Percentiles rank a stretch among this genome's conserved stretches.
phyloP scores from a whole-genome alignment of 148 eudicot species.

The Silene conica region DNA sequence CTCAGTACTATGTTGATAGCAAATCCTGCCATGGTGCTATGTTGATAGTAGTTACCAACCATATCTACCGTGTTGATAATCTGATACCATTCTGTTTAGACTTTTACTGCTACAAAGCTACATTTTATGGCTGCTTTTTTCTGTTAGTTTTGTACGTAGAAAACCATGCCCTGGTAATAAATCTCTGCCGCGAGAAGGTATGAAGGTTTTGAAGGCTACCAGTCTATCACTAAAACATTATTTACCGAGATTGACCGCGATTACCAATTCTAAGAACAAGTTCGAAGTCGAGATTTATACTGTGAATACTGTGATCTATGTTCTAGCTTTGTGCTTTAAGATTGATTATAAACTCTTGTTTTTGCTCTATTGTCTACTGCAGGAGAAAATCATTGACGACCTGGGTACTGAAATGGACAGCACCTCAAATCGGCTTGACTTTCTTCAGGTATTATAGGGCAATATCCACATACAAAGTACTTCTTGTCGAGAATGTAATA shows the following conservation, averaged over 20 bases:
- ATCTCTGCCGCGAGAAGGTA: too few relatives aligned
- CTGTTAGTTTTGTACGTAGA: neutral
- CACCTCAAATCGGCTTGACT: constrained; percentile 88
- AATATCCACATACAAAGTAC: constrained; percentile 1
- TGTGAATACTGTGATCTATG: neutral
- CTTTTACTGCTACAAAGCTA: too few relatives aligned
- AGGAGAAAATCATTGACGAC: constrained; percentile 89
- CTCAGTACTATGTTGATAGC: neutral
- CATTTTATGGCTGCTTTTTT: neutral
- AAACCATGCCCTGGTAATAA: neutral
- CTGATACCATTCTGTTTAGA: too few relatives aligned
- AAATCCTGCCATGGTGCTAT: neutral
- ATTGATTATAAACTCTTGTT: neutral
- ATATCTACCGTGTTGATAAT: neutral
- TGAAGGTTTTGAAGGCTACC: too few relatives aligned
- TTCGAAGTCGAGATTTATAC: neutral
- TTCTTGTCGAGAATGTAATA: neutral
- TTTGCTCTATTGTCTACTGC: constrained; percentile 23
- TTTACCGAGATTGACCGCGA: too few relatives aligned
- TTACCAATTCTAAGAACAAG: neutral
- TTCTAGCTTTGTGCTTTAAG: neutral
- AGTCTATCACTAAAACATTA: too few relatives aligned
- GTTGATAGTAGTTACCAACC: neutral
- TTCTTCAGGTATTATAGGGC: constrained; percentile 64
- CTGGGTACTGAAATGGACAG: constrained; percentile 91